phyloP scores from a whole-genome alignment of 176 grass and related monocot genomes.

The Aegilops umbellulata region DNA sequence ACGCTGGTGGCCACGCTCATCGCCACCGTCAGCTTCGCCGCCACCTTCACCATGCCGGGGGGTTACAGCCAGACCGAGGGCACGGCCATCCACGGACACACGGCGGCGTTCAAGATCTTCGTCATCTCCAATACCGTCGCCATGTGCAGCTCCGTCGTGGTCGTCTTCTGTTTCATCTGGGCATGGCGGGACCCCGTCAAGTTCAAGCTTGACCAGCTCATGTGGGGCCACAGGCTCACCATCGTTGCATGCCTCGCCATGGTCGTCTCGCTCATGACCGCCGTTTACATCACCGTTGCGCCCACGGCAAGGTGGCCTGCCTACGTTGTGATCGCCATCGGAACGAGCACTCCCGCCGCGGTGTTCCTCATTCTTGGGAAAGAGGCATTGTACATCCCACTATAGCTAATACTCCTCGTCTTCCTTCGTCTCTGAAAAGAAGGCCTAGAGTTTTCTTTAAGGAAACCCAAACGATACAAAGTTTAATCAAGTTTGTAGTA shows the following conservation, averaged over 20 bases:
- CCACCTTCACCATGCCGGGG: conserved; percentile 38
- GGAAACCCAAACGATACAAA: no score
- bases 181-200: conserved; percentile 31
- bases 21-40: conserved; percentile 31
- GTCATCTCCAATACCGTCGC: conserved; percentile 45
- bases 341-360: conserved; percentile 21
- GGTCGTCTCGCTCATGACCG: conserved; percentile 32
- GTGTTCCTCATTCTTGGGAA: conserved; percentile 26
- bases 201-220: conserved; percentile 33
- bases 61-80: conserved; percentile 14
- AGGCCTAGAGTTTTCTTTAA: no score
- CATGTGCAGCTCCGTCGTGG: conserved; percentile 46
- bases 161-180: conserved; percentile 51
- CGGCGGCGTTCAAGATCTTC: conserved; percentile 35
- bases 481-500: no score
- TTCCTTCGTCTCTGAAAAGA: no score
- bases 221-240: conserved; percentile 42
- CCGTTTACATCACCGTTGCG: conserved; percentile 31
- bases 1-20: conserved; percentile 40
- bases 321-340: conserved; percentile 30
- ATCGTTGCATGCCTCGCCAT: conserved; percentile 38
- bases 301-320: conserved; percentile 18
- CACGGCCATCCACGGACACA: conserved; percentile 18
- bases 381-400: conserved; percentile 11
- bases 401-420: not conserved